Conservation (phyloP, 495 filamentous ascomycete species). For the Umbilicaria muhlenbergii region DNA sequence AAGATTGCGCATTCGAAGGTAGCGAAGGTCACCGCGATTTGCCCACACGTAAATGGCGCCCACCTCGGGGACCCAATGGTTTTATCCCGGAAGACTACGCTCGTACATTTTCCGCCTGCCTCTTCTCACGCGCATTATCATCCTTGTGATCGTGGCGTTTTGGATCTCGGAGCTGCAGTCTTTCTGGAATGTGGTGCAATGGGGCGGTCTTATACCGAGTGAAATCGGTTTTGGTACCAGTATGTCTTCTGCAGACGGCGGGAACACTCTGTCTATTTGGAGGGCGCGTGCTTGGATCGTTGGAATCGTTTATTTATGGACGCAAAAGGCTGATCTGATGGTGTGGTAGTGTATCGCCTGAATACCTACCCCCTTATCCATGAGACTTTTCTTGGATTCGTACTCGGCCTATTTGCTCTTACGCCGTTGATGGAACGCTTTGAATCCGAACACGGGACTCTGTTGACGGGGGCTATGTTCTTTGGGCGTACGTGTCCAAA, state of each 20-base stretch:
- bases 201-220: conserved; percentile 65
- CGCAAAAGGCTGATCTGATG: not conserved
- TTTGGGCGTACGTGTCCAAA: conserved; percentile 61
- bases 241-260: conserved; percentile 29
- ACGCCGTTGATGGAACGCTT: conserved; percentile 81
- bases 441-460: conserved; percentile 85
- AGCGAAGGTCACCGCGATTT: too few relatives aligned
- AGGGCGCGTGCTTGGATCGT: too few relatives aligned
- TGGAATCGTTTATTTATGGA: too few relatives aligned
- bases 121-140: conserved; percentile 62
- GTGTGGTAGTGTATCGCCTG: conserved; percentile 62
- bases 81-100: conserved; percentile 34
- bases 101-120: conserved; percentile 76
- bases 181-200: conserved; percentile 50
- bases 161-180: conserved; percentile 51
- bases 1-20: too few relatives aligned
- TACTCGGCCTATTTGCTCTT: conserved; percentile 66
- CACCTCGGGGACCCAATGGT: conserved; percentile 15
- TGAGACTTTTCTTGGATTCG: conserved; percentile 55
- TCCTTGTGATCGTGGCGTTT: conserved; percentile 50
- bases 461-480: conserved; percentile 69
- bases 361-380: conserved; percentile 92
- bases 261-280: too few relatives aligned
- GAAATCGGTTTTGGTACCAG: conserved; percentile 57
- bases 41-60: conserved; percentile 6